Evolutionary conservation across 2,329 filamentous ascomycete genomes (phyloP).

Genomic region (Emergomyces pasteurianus): DNA sequence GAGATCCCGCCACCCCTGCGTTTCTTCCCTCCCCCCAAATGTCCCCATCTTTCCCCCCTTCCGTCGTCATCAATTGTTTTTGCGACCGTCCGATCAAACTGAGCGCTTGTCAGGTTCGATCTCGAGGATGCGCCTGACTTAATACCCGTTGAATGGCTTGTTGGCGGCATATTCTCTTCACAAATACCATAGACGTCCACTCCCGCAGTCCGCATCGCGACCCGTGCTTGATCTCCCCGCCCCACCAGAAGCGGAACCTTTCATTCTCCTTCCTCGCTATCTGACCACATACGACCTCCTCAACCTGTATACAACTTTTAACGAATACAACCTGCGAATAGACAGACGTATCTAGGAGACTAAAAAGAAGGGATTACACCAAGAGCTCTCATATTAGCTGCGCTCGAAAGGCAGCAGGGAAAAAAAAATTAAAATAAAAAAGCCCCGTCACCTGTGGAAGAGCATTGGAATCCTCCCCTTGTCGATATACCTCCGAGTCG

Average conservation of each 20-base stretch:
- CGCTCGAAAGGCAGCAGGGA: neutral
- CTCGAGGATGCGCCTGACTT: slow-evolving; percentile 1
- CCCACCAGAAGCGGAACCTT: neutral
- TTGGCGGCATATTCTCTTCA: neutral
- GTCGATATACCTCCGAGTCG: neutral
- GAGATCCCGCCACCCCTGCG: neutral
- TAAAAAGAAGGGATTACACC: neutral
- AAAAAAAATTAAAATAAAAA: neutral
- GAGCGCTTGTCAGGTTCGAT: neutral
- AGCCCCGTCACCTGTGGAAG: neutral
- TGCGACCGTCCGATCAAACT: neutral
- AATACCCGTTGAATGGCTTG: neutral
- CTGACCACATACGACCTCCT: neutral
- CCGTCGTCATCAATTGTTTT: slow-evolving; percentile 1
- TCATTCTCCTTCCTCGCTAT: neutral
- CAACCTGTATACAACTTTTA: neutral
- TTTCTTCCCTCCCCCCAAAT: neutral
- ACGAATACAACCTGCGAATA: neutral
- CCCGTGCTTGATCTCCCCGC: neutral
- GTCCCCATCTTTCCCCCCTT: neutral
- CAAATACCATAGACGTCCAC: neutral
- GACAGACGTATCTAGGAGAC: neutral
- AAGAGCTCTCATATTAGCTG: neutral
- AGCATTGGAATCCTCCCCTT: neutral
- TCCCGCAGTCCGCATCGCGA: neutral